Base-by-base conservation (phyloP, 768 basidiomycete genomes). In the Boletellus ananiceps region DNA sequence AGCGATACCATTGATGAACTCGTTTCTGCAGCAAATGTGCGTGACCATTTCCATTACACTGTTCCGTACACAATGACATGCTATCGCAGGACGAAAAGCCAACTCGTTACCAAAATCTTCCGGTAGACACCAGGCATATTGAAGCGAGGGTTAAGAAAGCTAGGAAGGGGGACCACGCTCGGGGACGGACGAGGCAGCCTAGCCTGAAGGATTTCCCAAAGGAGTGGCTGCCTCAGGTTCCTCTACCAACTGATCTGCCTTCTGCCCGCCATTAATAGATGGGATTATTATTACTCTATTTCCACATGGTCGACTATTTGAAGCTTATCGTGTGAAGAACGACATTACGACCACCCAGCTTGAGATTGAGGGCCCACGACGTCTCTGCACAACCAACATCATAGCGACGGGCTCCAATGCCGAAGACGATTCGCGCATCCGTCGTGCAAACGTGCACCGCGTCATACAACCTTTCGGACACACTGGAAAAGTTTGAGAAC, bases 1-100 rank as follows among this genome's bases (percentile, higher is more conserved):
- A 88, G 86, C 56, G 94, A 98, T 63, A 77, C 82, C 14, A 67
- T 99, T 47, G 88, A 93, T 61, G 71, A 77, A 57, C 70, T 99
- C 37, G 65, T 97, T 53, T 69, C 67, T n/a, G 85, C 84, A 59
- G 90, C 93, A 9, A 92, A 93, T 66, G 95, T 96, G 62, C 58
- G 91, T 79, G 18, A 29, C 29, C 11, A 29, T 44, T 41, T 37
- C 36, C 41, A 36, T 35, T 12, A 33, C 38, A 11, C 31, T 39
- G 21, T 55, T 51, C 25, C 31, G 48, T 39, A 54, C 39, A 44
- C 32, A 19, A 51, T 58, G 36, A 63, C 51, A 52, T 41, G 49
- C 48, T 33, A 49, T 52, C 21, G 19, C 44, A 69, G 66, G 57
- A 58, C 31, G 54, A 55, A 51, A 83, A 77, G 64, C 19, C 60